Base-by-base conservation (phyloP, 1,139 yeast species). In the Dujonia santamariae region DNA sequence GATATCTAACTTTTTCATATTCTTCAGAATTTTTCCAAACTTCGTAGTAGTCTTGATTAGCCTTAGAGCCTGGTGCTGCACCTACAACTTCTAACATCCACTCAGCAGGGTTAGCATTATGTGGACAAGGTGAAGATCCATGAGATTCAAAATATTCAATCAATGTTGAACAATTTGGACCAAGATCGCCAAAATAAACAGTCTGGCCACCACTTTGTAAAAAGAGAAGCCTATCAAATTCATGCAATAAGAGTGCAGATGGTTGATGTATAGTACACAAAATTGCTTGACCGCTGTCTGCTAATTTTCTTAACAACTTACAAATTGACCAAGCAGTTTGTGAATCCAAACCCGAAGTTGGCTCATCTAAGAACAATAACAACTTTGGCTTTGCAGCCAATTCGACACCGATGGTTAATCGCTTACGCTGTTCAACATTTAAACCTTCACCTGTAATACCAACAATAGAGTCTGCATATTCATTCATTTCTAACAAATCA, bases 361-460 rank as follows among this genome's bases (percentile, higher is more conserved):
- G 68, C 41, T 61, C 66, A 53, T 62, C 66, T 42, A 61, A 56
- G 41, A 62, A 61, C 33, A 62, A 47, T 38, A 63, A 56, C 35
- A 63, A 54, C 38, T 59, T 55, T 7, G 69, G 69, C 43, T 57
- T 61, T 5, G 69, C 68, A 34, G 58, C 69, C 42, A 63, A 59
- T 45, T 63, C 69, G 37, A 62, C 67, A 41, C 67, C 68, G 41
- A 62, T 62, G 8, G 67, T 56, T 37, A 61, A 54, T 32, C 26
- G 40, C 41, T 23, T 32, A 51, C 95, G 76, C 61, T 85, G 95
- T 59, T 85, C 95, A 43, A 85, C 95, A 55, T 85, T 85, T 45
- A 85, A 64, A 40, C 77, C 78, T 62, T 75, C 80, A 59, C 95
- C 95, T 29, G 86, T 79, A 44, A 80, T 81, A 65, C 95, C 95